Evolutionary conservation across 495 filamentous ascomycete genomes (phyloP), one percentile per base, ranked within the genome.

Genomic region (Trichoderma reesei): DNA sequence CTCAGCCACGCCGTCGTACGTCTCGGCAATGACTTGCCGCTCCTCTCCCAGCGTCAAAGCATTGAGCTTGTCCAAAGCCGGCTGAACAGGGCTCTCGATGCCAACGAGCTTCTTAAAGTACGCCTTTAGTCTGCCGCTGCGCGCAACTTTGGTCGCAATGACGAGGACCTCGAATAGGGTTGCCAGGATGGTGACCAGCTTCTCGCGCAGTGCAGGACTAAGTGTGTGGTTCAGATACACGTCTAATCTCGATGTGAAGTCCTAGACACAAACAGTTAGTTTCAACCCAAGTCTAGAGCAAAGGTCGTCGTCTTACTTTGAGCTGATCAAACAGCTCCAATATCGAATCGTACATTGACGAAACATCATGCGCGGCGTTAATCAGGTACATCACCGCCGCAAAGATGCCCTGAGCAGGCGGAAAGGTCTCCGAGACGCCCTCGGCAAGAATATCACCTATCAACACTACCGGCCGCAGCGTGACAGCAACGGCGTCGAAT

Each of bases 111-210:
- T 70, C 5, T 61, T 60, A 14, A 68, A 64, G 65, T 69, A 74
- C 5, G 67, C 66, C 16, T 67, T 65, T 8, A 74, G 41, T 14
- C 74, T 65, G 16, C 74, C 75, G 5, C 66, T 60, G 1, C 67
- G 66, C 59, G 76, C 72, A 1, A 60, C 65, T 41, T 70, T 72
- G 9, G 65, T 70, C 16, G 73, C 68, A 9, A 72, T 63, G 3
- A 72, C 75, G 48, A 76, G 65, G n/a, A 78, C 67, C 64, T 78
- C 71, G 14, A 78, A 59, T 11, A 78, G 44, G 5, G 72, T 70
- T 3, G 64, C 66, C 1, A 78, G 66, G 31, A 78, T 71, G 26
- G 71, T 69, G 37, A 64, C 65, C 4, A 76, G 62, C 46, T 74
- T 75, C 7, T 68, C 60, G 18, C 67, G 41, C 13, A 74, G 63